These are phyloP conservation scores for Colletotrichum sp. DNA, from an alignment of 2,329 filamentous ascomycete genomes.

Conservation along the genomic window DNA sequence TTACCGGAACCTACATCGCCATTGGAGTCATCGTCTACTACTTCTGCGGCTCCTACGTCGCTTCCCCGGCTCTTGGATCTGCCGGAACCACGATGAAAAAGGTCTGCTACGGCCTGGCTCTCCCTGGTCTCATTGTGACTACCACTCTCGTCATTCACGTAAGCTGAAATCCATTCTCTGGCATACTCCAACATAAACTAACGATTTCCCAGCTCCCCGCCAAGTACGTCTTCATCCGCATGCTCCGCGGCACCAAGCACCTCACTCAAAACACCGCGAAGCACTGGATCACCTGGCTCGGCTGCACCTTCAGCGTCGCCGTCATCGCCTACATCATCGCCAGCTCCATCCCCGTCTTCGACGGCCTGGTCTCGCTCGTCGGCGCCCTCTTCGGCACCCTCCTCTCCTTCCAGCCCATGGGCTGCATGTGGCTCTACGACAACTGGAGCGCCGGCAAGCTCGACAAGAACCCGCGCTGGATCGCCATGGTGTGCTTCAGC, in stretches of 20 bases:
- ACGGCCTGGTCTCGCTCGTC: constrained; percentile 28
- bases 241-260: constrained; percentile 32
- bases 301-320: constrained; percentile 28
- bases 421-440: constrained; percentile 48
- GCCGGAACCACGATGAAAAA: constrained; percentile 47
- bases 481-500: constrained; percentile 28
- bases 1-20: constrained; percentile 35
- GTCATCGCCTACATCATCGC: constrained; percentile 32
- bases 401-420: constrained; percentile 31
- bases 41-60: constrained; percentile 49
- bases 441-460: constrained; percentile 36
- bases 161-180: background rate
- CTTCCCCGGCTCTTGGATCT: constrained; percentile 51
- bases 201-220: constrained; percentile 18
- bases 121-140: constrained; percentile 33
- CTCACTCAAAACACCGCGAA: constrained; percentile 29
- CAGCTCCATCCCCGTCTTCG: constrained; percentile 33
- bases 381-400: constrained; percentile 30
- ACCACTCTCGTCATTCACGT: constrained; percentile 32
- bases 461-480: constrained; percentile 8
- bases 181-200: background rate
- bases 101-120: constrained; percentile 45
- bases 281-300: constrained; percentile 36
- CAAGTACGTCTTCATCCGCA: constrained; percentile 31
- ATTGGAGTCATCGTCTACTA: constrained; percentile 47